Evolutionary conservation across 495 filamentous ascomycete genomes (phyloP), one percentile per base, ranked within the genome.

Genomic region (Penicillium macrosclerotiorum): DNA sequence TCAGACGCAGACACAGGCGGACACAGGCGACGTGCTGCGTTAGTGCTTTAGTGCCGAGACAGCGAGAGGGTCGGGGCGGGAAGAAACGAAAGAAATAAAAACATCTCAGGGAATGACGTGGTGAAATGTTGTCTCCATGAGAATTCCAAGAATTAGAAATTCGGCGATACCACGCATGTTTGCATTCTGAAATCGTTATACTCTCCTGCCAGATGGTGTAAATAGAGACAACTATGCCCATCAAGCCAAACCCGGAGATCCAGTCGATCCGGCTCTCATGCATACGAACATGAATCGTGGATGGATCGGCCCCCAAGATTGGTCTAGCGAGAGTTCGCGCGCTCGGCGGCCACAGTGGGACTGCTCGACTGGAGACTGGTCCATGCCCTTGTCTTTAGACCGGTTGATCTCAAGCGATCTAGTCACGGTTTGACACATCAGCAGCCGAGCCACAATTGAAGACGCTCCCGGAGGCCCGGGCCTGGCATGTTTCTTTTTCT

Each of bases 1-100:
- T 59, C 55, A 59, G 55, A 59, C 52, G 52, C 48, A 31, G 44
- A 37, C 51, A 51, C 50, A 47, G 31, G 30, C 48, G 35, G 44
- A 37, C 51, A 51, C 50, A 47, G 31, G 30, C 40, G 43, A 51
- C 31, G 22, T 37, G 39, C 26, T 54, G 50, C 50, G 29, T 53
- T 53, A 49, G 50, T 49, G 49, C 37, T 36, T n/a, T n/a, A n/a
- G n/a, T n/a, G n/a, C n/a, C n/a, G n/a, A 14, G 26, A 35, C 49
- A 49, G 37, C 40, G 23, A 48, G 25, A 37, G 24, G n/a, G 23
- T 22, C 31, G 8, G 23, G 29, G 20, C 19, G 26, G 34, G 9
- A 37, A 17, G 23, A 37, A n/a, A 17, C 25, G 22, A 38, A 4
- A 16, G 25, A 38, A 38, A 38, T 25, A 38, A 38, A 26, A 33